Percentiles rank a stretch among this genome's conserved stretches.
Conservation (phyloP, 169 alveolate genomes). For the Babesia sp. region DNA sequence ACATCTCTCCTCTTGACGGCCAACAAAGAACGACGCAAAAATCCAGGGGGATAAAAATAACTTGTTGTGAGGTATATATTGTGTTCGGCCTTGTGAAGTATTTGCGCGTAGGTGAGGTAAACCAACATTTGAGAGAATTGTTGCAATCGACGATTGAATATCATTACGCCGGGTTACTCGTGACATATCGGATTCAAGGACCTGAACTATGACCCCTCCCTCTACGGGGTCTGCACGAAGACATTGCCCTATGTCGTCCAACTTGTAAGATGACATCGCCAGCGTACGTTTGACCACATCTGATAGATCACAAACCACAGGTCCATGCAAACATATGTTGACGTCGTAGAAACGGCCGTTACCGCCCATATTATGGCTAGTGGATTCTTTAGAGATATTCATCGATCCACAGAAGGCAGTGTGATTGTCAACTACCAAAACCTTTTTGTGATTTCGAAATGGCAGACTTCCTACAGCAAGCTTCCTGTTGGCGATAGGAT, state of each 20-base stretch:
- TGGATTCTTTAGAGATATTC: slow-evolving; percentile 68
- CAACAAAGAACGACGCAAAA: slow-evolving; percentile 72
- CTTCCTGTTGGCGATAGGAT: slow-evolving; percentile 34
- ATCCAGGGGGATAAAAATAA: slow-evolving; percentile 83
- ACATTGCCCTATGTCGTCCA: not conserved
- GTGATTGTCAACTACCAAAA: slow-evolving; percentile 71
- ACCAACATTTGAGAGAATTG: slow-evolving; percentile 54
- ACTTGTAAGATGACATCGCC: slow-evolving; percentile 44
- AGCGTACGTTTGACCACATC: slow-evolving; percentile 68
- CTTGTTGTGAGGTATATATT: slow-evolving; percentile 78
- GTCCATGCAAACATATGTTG: slow-evolving; percentile 59
- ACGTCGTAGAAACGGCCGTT: slow-evolving; percentile 59
- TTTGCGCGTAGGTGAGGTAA: not conserved
- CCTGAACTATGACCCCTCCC: slow-evolving; percentile 73
- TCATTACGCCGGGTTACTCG: slow-evolving; percentile 54
- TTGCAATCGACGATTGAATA: slow-evolving; percentile 60
- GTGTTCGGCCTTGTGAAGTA: slow-evolving; percentile 65
- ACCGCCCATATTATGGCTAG: slow-evolving; percentile 40
- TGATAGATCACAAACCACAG: slow-evolving; percentile 74
- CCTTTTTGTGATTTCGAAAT: slow-evolving; percentile 80
- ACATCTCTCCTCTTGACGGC: slow-evolving; percentile 71
- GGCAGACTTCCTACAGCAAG: slow-evolving; percentile 68
- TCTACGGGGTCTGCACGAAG: slow-evolving; percentile 39
- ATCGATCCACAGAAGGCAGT: slow-evolving; percentile 83
- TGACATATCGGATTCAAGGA: slow-evolving; percentile 72